Evolutionary conservation across 345 rosid species (phyloP).

Genomic region (Angophora floribunda): DNA sequence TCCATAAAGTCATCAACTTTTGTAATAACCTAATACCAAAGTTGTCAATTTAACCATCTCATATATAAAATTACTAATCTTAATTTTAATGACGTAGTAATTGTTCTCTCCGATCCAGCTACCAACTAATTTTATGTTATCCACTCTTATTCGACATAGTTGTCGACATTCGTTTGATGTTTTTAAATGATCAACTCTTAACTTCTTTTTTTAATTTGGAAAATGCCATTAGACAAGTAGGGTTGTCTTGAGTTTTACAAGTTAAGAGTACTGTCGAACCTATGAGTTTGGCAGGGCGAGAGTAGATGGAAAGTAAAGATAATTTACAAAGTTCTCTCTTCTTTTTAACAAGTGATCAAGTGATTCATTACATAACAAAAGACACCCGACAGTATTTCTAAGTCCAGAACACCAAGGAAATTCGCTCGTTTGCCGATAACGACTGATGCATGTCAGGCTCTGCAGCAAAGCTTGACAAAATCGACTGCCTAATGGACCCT

Average conservation of each 20-base stretch:
- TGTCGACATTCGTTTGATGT: background rate
- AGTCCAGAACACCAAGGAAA: background rate
- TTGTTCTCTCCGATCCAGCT: background rate
- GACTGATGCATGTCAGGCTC: background rate
- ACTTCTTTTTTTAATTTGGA: no score
- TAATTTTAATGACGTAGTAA: background rate
- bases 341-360: background rate
- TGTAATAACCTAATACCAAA: background rate
- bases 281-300: background rate
- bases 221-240: background rate
- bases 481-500: background rate
- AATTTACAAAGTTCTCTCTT: background rate
- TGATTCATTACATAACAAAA: background rate
- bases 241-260: background rate
- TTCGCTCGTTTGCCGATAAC: background rate
- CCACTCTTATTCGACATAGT: background rate
- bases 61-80: background rate
- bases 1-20: background rate
- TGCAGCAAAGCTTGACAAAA: background rate
- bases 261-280: background rate
- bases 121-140: background rate
- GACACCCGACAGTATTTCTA: background rate
- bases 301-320: background rate
- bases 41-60: background rate
- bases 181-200: background rate